Base-by-base conservation (phyloP, 2,329 filamentous ascomycete species). In the Pseudogymnoascus sp. region DNA sequence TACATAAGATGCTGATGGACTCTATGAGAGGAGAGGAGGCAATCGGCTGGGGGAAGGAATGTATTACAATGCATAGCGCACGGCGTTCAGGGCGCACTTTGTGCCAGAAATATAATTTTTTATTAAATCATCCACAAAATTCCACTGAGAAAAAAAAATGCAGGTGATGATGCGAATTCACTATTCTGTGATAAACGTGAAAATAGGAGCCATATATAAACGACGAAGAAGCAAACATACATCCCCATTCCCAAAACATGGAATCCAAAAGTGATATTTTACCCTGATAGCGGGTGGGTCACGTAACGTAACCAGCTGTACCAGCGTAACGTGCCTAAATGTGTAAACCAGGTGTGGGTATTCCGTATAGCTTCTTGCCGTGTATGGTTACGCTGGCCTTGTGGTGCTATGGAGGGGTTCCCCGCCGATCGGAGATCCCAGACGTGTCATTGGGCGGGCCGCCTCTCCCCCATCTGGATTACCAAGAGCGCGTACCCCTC, bases 311-410 rank as follows among this genome's bases (percentile, higher is more conserved):
- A 14, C 45, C 45, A n/a, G 45, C 8, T 13, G 31, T 36, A 39
- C 14, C 34, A n/a, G 41, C 25, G 48, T 57, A 57, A 57, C 48
- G 48, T 57, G 48, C 48, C 48, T 34, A 51, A 51, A 51, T 51
- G 45, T 2, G 45, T 34, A 34, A 11, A 34, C 25, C 14, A 16
- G 25, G 5, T 54, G 48, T 57, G 48, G 48, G 25, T 16, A 11
- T 31, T 54, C 8, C 16, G 6, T n/a, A 51, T 4, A 51, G 45
- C 23, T 51, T 51, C 45, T 28, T 28, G 14, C 45, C 45, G 3
- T 28, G 21, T 25, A 5, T 51, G 45, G 45, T n/a, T 51, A 51
- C 45, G 11, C 11, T 48, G 19, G 23, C 6, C 10, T 13, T 4
- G 8, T 8, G 43, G 5, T 14, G 43, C 48, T 57, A 57, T 34